These are phyloP conservation scores for Chlorella vulgaris DNA, from an alignment of 139 green algal species.

Conservation along the genomic window DNA sequence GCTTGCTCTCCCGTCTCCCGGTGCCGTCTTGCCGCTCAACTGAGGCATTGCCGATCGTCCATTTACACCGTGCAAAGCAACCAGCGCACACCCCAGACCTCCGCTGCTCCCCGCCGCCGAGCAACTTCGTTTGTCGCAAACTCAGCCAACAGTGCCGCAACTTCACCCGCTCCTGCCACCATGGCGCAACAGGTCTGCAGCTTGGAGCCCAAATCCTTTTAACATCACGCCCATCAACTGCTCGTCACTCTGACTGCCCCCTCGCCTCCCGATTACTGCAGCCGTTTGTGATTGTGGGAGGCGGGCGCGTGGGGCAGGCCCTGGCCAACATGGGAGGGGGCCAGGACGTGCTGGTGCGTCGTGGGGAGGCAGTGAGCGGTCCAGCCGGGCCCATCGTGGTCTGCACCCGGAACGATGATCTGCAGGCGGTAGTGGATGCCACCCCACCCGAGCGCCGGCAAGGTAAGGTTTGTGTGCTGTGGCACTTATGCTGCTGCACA, in stretches of 20 bases:
- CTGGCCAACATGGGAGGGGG: constrained; percentile 75
- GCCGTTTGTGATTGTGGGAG: constrained; percentile 80
- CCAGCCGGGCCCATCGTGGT: constrained; percentile 84
- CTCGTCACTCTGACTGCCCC: too few relatives aligned
- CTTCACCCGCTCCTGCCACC: background rate
- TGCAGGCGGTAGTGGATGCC: constrained; percentile 74
- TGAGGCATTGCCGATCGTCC: too few relatives aligned
- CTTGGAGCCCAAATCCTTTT: too few relatives aligned
- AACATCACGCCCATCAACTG: too few relatives aligned
- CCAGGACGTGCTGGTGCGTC: constrained; percentile 68
- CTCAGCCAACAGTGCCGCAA: too few relatives aligned
- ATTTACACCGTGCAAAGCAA: too few relatives aligned
- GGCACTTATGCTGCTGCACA: too few relatives aligned
- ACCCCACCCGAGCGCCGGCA: constrained; percentile 66
- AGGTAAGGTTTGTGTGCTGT: constrained; percentile 41
- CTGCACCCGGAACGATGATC: constrained; percentile 88
- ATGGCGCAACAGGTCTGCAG: background rate
- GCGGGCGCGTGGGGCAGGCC: constrained; percentile 82
- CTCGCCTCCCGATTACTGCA: constrained; percentile 19
- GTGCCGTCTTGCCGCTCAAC: background rate
- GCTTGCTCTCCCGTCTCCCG: background rate
- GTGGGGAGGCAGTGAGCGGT: constrained; percentile 58
- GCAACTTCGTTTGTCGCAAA: too few relatives aligned
- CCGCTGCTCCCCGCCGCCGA: too few relatives aligned
- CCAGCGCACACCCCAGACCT: too few relatives aligned